Evolutionary conservation across 2,329 filamentous ascomycete species (phyloP).

Genomic region (Ceratocystis cacaofunesta): DNA sequence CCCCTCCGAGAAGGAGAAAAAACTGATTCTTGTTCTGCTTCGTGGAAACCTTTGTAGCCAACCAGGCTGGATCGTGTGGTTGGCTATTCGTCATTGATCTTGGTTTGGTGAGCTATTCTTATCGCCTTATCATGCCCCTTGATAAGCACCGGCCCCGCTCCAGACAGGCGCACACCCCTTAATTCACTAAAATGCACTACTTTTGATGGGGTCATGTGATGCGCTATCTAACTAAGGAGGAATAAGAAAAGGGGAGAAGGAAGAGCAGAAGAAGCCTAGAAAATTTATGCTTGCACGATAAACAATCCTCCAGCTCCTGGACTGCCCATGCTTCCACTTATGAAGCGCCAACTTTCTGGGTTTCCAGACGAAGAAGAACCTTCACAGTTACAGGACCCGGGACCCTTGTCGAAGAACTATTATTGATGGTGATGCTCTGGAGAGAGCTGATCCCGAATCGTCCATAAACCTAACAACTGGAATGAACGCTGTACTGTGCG

Average conservation of each 20-base stretch:
- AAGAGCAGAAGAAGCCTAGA: not conserved
- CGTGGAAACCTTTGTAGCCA: not conserved
- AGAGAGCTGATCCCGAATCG: no score
- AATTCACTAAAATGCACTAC: not conserved
- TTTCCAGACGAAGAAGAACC: not conserved
- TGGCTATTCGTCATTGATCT: not conserved
- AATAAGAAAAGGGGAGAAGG: no score
- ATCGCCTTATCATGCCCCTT: not conserved
- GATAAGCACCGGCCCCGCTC: not conserved
- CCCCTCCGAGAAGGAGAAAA: not conserved
- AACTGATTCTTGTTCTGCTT: not conserved
- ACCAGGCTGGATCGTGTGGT: not conserved
- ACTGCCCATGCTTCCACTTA: not conserved
- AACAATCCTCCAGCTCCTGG: not conserved
- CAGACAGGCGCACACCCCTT: not conserved
- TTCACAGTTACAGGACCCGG: not conserved
- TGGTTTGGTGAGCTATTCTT: not conserved
- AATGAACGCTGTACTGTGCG: no score
- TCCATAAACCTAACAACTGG: no score
- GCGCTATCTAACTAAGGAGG: no score
- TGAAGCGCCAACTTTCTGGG: not conserved
- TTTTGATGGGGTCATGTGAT: not conserved
- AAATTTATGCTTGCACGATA: not conserved
- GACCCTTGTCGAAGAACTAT: no score
- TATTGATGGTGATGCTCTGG: no score